phyloP scores from a whole-genome alignment of 441 rosid species.

The Metrosideros polymorpha region DNA sequence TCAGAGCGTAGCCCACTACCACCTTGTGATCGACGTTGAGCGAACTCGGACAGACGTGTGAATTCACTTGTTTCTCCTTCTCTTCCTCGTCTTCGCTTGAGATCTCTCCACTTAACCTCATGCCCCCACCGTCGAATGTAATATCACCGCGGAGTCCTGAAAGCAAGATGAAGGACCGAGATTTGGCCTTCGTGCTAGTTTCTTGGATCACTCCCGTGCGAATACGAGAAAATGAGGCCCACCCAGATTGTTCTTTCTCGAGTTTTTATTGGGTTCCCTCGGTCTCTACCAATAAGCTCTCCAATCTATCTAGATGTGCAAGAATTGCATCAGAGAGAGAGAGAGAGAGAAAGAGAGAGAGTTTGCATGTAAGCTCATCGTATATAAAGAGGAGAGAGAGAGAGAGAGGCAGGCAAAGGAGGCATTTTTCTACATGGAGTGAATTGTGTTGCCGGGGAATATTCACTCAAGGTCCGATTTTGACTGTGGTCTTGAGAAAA shows the following conservation, averaged over 20 bases:
- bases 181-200: neutral
- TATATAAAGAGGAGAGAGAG: neutral
- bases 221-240: neutral
- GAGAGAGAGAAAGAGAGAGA: neutral
- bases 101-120: conserved; percentile 49
- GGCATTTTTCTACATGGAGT: neutral
- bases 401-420: neutral
- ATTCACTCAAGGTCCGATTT: neutral
- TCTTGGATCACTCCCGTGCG: neutral
- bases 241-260: neutral
- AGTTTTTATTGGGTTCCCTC: neutral
- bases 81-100: conserved; percentile 13
- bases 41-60: neutral
- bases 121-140: conserved; percentile 12
- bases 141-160: neutral
- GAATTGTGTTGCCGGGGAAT: neutral
- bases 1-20: conserved; percentile 85
- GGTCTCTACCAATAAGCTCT: neutral
- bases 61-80: conserved; percentile 1
- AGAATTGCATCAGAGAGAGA: neutral
- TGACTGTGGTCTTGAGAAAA: neutral
- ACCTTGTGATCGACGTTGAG: conserved; percentile 12
- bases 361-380: neutral
- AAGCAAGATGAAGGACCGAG: neutral
- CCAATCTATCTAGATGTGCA: neutral